These are phyloP conservation scores for Zasmidium cellare DNA, from an alignment of 2,329 filamentous ascomycete species.

Conservation along the genomic window DNA sequence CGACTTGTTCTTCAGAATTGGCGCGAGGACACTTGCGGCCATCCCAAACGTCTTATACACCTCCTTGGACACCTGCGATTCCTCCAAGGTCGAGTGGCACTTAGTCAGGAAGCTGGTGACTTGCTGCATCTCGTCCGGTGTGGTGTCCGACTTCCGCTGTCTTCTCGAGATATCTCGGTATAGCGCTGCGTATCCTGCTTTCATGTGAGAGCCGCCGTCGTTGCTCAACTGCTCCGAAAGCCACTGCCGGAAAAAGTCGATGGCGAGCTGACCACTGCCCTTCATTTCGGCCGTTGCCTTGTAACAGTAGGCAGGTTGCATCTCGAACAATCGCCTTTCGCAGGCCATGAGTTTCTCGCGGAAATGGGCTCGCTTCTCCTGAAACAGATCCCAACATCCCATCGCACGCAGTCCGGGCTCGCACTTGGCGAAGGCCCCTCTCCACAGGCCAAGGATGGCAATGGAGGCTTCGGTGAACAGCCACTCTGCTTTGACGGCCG, in stretches of 20 bases:
- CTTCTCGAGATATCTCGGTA: not conserved
- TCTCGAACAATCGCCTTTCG: not conserved
- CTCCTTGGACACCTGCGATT: not conserved
- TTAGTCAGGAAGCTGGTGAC: not conserved
- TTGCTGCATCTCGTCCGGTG: too few species aligned
- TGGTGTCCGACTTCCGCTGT: not conserved
- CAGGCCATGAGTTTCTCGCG: not conserved
- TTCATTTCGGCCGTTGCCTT: too few species aligned
- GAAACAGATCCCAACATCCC: not conserved
- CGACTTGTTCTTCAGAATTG: not conserved
- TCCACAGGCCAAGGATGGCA: not conserved
- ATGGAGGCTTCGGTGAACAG: conserved; percentile 11
- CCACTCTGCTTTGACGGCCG: not conserved
- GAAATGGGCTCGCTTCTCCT: not conserved
- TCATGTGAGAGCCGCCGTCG: not conserved
- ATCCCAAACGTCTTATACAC: not conserved
- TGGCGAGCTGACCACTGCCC: not conserved
- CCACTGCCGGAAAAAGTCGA: not conserved
- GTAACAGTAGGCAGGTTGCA: too few species aligned
- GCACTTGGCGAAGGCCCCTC: not conserved
- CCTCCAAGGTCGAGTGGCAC: not conserved
- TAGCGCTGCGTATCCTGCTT: not conserved
- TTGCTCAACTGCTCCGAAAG: not conserved
- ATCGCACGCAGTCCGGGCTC: not conserved
- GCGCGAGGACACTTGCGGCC: not conserved